Evolutionary conservation across 208 protist species (phyloP), one percentile per base, ranked within the genome.

Genomic region (Trypanosoma platydactyli): DNA sequence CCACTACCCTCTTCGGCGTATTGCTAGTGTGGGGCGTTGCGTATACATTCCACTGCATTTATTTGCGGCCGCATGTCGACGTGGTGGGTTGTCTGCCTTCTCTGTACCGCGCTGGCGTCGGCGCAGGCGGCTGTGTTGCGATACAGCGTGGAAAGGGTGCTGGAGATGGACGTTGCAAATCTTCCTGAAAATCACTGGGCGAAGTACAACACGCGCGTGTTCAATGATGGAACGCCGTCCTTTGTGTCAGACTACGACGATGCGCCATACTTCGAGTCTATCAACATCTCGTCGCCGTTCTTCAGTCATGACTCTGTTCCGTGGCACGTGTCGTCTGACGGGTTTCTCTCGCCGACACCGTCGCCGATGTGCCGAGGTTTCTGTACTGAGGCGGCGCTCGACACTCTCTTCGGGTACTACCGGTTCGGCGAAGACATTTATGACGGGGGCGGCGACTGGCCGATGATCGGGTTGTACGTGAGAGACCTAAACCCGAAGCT

Each of bases 401-500:
- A 62, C 1, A 51, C 45, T 0, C 38, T 79, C 3, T 9, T 55
- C 0, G 73, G 73, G 7, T 60, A 59, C 1, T 75, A 79, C 63
- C 58, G 33, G 53, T 70, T 70, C 49, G 46, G 35, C 38, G 13
- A 41, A 7, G 24, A 13, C 3, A 38, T 42, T 16, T 20, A 59
- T 56, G 67, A 55, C 46, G 62, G 79, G 16, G 68, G 52, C n/a
- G 60, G 79, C 16, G 74, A 77, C 60, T 72, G 64, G 70, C 75
- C 79, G n/a, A 77, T 84, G 64, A 68, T 84, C 29, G 60, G 46
- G 52, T 50, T 81, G n/a, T 81, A 76, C n/a, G 40, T 53, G 13
- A 48, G 22, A 7, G 38, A 69, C 41, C 12, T 64, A 20, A 52
- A 65, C 60, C 46, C 71, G 29, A 35, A 24, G 1, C 22, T n/a